These are phyloP conservation scores for Kalaharituber pfeilii DNA, from an alignment of 2,329 filamentous ascomycete genomes.

Conservation along the genomic window DNA sequence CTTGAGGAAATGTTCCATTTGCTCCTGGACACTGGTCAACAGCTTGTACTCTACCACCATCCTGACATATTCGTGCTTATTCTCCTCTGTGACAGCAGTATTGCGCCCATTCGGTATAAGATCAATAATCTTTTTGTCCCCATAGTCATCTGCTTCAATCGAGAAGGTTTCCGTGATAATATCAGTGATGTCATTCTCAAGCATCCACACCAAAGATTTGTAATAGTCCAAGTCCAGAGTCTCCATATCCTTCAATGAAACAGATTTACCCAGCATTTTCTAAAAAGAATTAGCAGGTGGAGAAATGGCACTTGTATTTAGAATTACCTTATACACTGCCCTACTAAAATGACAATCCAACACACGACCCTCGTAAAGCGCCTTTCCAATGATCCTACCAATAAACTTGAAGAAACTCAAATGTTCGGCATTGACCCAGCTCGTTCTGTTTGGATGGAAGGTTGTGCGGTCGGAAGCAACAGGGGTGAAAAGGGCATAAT, in stretches of 20 bases:
- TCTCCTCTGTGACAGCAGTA: constrained; percentile 87
- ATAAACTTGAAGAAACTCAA: constrained; percentile 99
- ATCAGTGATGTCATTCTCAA: constrained; percentile 95
- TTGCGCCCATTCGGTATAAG: constrained; percentile 75
- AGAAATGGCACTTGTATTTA: background rate
- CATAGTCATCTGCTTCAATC: constrained; percentile 84
- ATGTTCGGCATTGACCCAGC: constrained; percentile 87
- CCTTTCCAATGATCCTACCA: constrained; percentile 93
- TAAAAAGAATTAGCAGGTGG: constrained; percentile 8
- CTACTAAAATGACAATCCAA: constrained; percentile 98
- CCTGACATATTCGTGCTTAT: constrained; percentile 95
- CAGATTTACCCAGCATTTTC: constrained; percentile 81
- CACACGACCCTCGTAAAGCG: constrained; percentile 84
- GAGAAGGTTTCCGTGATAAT: constrained; percentile 95
- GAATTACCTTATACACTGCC: constrained; percentile 64
- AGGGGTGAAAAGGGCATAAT: constrained; percentile 90
- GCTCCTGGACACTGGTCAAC: constrained; percentile 77
- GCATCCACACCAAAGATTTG: constrained; percentile 96
- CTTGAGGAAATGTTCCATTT: constrained; percentile 85
- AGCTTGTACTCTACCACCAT: constrained; percentile 88
- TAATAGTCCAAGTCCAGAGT: constrained; percentile 97
- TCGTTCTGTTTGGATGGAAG: constrained; percentile 93
- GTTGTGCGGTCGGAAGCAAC: constrained; percentile 95
- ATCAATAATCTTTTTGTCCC: constrained; percentile 72
- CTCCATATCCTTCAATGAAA: constrained; percentile 98